Conservation (phyloP, 139 green algal species). For the Ulvella scutata region DNA sequence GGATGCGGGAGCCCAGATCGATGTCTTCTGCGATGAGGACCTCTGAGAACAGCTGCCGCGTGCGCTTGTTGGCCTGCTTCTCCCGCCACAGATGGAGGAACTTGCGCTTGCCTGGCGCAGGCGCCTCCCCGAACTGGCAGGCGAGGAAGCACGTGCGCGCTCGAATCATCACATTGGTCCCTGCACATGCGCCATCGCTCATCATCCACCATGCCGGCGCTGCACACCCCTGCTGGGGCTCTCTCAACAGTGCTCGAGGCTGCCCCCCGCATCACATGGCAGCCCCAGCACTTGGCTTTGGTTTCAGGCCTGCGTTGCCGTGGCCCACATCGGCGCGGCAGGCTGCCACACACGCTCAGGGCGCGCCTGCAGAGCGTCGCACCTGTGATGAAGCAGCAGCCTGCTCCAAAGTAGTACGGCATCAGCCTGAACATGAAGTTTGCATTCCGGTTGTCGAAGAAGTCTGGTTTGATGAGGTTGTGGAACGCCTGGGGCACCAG, state of each 20-base stretch:
- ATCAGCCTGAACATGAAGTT: conserved; percentile 5
- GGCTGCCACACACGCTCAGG: background rate
- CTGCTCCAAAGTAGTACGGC: conserved; percentile 1
- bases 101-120: background rate
- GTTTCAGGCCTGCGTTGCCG: no score
- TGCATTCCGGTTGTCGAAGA: background rate
- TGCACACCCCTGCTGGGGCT: background rate
- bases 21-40: background rate
- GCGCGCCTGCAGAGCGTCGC: background rate
- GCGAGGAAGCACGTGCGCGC: background rate
- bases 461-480: background rate
- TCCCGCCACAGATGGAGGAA: background rate
- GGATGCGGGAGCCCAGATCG: conserved; percentile 2
- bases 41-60: background rate
- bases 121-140: background rate
- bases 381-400: conserved; percentile 3
- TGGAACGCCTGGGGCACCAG: background rate
- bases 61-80: background rate
- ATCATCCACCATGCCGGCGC: background rate
- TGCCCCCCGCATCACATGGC: background rate
- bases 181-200: background rate
- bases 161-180: background rate
- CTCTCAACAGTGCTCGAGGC: background rate
- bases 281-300: no score
- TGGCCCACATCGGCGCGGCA: background rate